Base-by-base conservation (phyloP, 78 protist species). In the Polysphondylium violaceum region DNA sequence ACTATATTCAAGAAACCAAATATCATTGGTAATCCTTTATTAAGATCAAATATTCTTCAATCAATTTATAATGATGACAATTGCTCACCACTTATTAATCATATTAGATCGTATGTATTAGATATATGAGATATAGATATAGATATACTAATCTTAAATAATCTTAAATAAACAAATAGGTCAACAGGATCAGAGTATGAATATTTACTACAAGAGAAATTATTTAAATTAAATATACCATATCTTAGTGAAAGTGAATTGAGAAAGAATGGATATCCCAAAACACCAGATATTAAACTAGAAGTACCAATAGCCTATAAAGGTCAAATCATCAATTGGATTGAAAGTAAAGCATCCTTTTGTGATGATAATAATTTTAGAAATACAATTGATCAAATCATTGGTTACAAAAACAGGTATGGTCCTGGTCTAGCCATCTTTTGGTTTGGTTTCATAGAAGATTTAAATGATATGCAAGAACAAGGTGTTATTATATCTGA, bases 161-260 rank as follows among this genome's bases (percentile, higher is more conserved):
- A 23, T 59, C 23, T 25, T 6, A 1, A 7, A 35, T 6, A 19
- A 17, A 23, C 14, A 58, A 64, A 17, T 27, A 78, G 86, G 21
- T 76, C 93, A 47, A 87, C 93, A 23, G 93, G 93, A 19, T 25
- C 75, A 47, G 93, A 87, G 47, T 87, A 87, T 59, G 93, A 87
- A 63, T 87, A 35, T 21, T 31, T 87, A 55, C 29, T 87, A 41
- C 85, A 87, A 74, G 86, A 87, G 50, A 87, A 74, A 58, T 21
- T 87, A 87, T 86, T 55, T 61, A 55, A 65, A 47, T 71, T 87
- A 17, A 76, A 68, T 71, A 74, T 87, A 74, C 86, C 93, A 5
- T 87, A 67, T 59, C 41, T 68, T n/a, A 71, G 72, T 23, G 93
- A 87, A 50, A 68, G 31, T 41, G 69, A 87, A 47, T 50, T 87